Evolutionary conservation across 2,329 filamentous ascomycete genomes (phyloP).

Genomic region (Spiromastix sp.): DNA sequence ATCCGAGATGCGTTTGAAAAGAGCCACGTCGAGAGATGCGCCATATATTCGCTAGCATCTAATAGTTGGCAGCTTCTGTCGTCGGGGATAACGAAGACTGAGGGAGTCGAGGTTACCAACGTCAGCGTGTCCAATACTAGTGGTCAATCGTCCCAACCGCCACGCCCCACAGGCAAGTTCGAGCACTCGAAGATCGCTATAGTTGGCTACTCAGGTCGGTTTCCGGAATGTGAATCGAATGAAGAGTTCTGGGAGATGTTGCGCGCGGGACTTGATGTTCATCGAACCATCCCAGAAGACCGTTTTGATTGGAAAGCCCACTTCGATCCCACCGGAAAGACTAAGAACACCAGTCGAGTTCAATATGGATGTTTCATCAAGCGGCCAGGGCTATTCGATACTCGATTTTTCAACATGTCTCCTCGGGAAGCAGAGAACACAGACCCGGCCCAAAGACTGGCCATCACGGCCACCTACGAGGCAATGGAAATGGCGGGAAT

Average conservation of each 20-base stretch:
- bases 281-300: slow-evolving; percentile 19
- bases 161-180: slow-evolving; percentile 5
- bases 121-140: too few species aligned
- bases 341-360: slow-evolving; percentile 11
- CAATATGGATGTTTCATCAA: slow-evolving; percentile 16
- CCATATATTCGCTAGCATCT: too few species aligned
- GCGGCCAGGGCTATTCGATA: slow-evolving; percentile 16
- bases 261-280: slow-evolving; percentile 17
- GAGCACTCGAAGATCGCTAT: slow-evolving; percentile 18
- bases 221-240: slow-evolving; percentile 23
- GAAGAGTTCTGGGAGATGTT: slow-evolving; percentile 14
- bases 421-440: slow-evolving; percentile 70
- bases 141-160: too few species aligned
- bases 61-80: too few species aligned
- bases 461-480: slow-evolving; percentile 67
- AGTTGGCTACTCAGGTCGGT: slow-evolving; percentile 16
- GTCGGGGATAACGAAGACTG: too few species aligned
- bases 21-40: neutral
- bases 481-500: slow-evolving; percentile 74
- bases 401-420: slow-evolving; percentile 34
- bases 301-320: slow-evolving; percentile 23
- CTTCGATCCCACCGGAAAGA: slow-evolving; percentile 13
- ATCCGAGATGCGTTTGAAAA: neutral
- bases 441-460: slow-evolving; percentile 70
- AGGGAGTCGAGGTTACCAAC: too few species aligned